phyloP scores from a whole-genome alignment of 2,329 filamentous ascomycete genomes.

The Aspergillus amoenus region DNA sequence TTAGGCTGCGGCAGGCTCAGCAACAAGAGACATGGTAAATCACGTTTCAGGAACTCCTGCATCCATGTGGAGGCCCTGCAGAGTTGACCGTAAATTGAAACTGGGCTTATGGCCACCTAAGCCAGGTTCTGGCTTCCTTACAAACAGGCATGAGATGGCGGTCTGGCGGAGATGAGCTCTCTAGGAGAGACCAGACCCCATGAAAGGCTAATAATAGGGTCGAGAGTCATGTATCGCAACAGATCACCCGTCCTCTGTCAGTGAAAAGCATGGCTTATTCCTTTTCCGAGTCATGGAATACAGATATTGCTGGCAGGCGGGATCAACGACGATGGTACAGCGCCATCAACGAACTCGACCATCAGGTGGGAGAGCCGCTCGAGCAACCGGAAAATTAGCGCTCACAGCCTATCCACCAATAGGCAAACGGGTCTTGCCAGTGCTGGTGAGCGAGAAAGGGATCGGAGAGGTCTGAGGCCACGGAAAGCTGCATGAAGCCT shows the following conservation, averaged over 20 bases:
- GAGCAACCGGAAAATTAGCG: constrained; percentile 25
- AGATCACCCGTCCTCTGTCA: neutral
- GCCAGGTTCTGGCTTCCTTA: constrained; percentile 18
- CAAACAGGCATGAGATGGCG: constrained; percentile 29
- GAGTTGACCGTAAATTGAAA: constrained; percentile 16
- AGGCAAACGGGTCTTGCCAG: constrained; percentile 8
- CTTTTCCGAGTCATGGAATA: constrained; percentile 6
- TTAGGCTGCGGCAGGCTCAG: constrained; percentile 19
- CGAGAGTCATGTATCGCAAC: constrained; percentile 11
- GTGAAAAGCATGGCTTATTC: constrained; percentile 1
- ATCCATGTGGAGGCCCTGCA: constrained; percentile 32
- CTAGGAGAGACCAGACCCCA: constrained; percentile 3
- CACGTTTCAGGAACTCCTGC: constrained; percentile 26
- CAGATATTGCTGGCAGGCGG: neutral
- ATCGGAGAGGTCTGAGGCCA: constrained; percentile 33
- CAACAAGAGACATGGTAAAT: constrained; percentile 20
- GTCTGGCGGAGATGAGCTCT: constrained; percentile 15
- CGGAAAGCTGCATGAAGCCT: constrained; percentile 32
- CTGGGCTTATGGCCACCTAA: constrained; percentile 12
- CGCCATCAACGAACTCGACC: constrained; percentile 19
- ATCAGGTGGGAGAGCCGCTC: constrained; percentile 15
- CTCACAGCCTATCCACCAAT: constrained; percentile 24
- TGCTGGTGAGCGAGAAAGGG: constrained; percentile 23
- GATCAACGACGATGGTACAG: constrained; percentile 11
- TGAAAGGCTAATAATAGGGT: constrained; percentile 1